Conservation (phyloP, 805 yeast species). For the Candida silvatica region DNA sequence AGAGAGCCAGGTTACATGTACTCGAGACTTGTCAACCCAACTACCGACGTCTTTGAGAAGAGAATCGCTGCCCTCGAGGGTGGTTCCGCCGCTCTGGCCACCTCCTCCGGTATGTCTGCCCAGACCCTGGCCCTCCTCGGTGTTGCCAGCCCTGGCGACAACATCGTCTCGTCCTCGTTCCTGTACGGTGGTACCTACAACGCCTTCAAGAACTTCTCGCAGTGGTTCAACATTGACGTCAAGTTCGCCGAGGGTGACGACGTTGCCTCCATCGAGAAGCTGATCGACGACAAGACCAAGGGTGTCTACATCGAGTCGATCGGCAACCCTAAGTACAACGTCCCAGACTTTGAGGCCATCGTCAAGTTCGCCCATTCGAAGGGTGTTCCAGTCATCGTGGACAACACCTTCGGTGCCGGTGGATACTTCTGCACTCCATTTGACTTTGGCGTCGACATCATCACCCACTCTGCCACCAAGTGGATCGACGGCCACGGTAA, state of each 20-base stretch:
- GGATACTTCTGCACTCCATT: conserved; percentile 81
- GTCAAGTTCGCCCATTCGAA: conserved; percentile 72
- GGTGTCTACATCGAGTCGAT: conserved; percentile 85
- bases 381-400: conserved; percentile 87
- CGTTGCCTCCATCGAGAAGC: conserved; percentile 59
- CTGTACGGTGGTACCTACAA: conserved; percentile 96
- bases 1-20: conserved; percentile 81
- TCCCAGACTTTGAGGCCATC: conserved; percentile 82
- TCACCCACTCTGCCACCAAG: conserved; percentile 91
- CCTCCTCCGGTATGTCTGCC: conserved; percentile 95
- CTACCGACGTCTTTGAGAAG: conserved; percentile 83
- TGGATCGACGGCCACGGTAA: conserved; percentile 99
- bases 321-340: conserved; percentile 88
- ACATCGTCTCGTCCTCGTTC: conserved; percentile 77
- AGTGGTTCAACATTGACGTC: conserved; percentile 71
- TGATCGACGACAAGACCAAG: conserved; percentile 78
- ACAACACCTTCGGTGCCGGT: conserved; percentile 96
- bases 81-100: conserved; percentile 86
- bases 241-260: conserved; percentile 79
- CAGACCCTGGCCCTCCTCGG: conserved; percentile 79
- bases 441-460: conserved; percentile 85
- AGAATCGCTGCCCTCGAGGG: conserved; percentile 90
- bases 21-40: conserved; percentile 89
- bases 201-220: conserved; percentile 87
- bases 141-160: conserved; percentile 83